These are phyloP conservation scores for Oxytropis ochrocephala DNA, from an alignment of 306 rosid species.

Conservation along the genomic window DNA sequence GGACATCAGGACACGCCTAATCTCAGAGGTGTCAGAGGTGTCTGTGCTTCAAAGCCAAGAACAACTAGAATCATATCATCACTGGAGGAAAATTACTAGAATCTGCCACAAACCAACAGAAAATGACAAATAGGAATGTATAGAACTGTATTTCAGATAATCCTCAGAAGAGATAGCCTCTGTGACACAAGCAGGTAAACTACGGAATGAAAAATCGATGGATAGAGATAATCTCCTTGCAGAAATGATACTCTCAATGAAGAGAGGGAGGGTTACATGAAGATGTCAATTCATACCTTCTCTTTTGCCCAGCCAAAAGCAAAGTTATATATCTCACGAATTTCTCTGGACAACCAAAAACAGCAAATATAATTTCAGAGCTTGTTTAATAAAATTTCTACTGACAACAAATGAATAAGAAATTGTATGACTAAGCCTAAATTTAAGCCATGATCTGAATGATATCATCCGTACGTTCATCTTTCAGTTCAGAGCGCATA, in stretches of 20 bases:
- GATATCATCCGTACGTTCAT: conserved; percentile 60
- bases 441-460: not conserved
- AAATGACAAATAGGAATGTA: no score
- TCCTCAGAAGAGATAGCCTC: no score
- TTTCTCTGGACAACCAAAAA: conserved; percentile 61
- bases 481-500: conserved; percentile 91
- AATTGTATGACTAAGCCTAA: conserved; percentile 2
- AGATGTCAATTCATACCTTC: no score
- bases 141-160: no score
- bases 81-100: not conserved
- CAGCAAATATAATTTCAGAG: conserved; percentile 22
- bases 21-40: no score
- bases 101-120: not conserved
- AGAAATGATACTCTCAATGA: no score
- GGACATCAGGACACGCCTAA: no score
- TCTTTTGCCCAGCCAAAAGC: conserved; percentile 99
- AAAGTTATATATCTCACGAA: conserved; percentile 91
- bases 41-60: no score
- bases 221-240: no score
- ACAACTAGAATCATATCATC: not conserved
- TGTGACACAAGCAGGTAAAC: no score
- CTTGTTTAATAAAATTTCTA: conserved; percentile 11
- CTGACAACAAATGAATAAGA: not conserved
- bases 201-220: no score
- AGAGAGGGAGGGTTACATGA: no score